Evolutionary conservation across 768 basidiomycete species (phyloP), one percentile per base, ranked within the genome.

Genomic region (Collybiopsis confluens): DNA sequence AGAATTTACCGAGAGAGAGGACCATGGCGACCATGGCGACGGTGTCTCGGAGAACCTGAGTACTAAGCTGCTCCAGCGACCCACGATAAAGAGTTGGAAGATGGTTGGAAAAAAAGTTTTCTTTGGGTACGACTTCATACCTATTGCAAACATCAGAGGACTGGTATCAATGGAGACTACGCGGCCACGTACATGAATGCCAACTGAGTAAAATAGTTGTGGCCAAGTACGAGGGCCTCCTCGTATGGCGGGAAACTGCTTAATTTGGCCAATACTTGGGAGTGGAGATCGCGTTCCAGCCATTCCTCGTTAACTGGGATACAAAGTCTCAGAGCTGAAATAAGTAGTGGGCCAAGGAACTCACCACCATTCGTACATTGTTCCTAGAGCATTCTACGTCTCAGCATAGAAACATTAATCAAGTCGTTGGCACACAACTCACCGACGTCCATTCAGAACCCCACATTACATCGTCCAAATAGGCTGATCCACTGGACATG

Each of bases 61-160:
- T 23, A 45, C 54, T 54, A 0, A 56, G 45, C 23, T 35, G n/a
- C 6, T 36, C 43, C 6, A 24, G 35, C 30, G 58, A 53, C 10
- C 47, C 52, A 20, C 35, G 30, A 47, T 64, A 64, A 30, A 62
- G 47, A 7, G 48, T 35, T 38, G 62, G 57, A 3, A 64, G 54
- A 54, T 60, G 61, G 40, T 45, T 54, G n/a, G 38, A 52, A 58
- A 64, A 61, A 52, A 62, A 64, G 4, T 55, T 57, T 7, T 56
- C 40, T 51, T 55, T 40, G 5, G 61, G 61, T n/a, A 64, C 54
- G 4, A 64, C 41, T 36, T 64, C 63, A 28, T 64, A 64, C 58
- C 62, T 62, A 28, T 1, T 15, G 18, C 27, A 15, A 37, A 46
- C 1, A 5, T 38, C 10, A 54, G 9, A 30, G n/a, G 26, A 21